Conservation (phyloP, 495 filamentous ascomycete genomes). For the Parmelia sp. region DNA sequence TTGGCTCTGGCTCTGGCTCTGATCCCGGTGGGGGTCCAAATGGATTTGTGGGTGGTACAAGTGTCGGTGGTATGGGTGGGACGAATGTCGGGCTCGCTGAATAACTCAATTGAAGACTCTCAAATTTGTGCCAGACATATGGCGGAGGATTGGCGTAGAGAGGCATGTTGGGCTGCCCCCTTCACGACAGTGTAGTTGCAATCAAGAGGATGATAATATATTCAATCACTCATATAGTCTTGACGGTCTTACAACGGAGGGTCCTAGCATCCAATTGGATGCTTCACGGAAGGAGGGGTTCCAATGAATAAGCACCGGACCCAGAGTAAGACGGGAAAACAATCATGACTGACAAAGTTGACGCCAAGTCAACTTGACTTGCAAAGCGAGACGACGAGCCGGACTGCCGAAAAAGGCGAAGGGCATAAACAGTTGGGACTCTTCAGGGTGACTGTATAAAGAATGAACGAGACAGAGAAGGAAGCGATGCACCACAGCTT, state of each 20-base stretch:
- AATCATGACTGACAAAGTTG: neutral
- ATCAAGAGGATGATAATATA: neutral
- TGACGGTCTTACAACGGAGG: neutral
- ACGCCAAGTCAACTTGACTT: neutral
- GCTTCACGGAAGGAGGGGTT: constrained; percentile 13
- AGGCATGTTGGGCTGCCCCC: constrained; percentile 2
- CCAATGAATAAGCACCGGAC: constrained; percentile 8
- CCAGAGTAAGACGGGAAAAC: neutral
- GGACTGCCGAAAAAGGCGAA: constrained; percentile 5
- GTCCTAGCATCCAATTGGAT: constrained; percentile 9
- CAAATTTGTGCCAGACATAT: constrained; percentile 12
- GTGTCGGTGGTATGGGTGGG: constrained; percentile 8
- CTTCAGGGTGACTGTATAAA: neutral
- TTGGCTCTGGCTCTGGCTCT: constrained; percentile 2
- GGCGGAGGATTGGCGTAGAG: neutral
- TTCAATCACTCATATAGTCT: neutral
- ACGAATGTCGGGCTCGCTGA: constrained; percentile 1
- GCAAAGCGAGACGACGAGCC: neutral
- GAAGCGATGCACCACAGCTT: constrained; percentile 5
- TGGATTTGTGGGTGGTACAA: constrained; percentile 3
- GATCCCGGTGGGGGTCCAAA: neutral
- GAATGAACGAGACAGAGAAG: constrained; percentile 13
- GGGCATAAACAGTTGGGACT: neutral
- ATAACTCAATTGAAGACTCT: constrained; percentile 4
- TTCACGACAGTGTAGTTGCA: neutral